Percentiles rank a stretch among this genome's conserved stretches.
Evolutionary conservation across 495 filamentous ascomycete genomes (phyloP).

Genomic region (Aspergillus nidulans): DNA sequence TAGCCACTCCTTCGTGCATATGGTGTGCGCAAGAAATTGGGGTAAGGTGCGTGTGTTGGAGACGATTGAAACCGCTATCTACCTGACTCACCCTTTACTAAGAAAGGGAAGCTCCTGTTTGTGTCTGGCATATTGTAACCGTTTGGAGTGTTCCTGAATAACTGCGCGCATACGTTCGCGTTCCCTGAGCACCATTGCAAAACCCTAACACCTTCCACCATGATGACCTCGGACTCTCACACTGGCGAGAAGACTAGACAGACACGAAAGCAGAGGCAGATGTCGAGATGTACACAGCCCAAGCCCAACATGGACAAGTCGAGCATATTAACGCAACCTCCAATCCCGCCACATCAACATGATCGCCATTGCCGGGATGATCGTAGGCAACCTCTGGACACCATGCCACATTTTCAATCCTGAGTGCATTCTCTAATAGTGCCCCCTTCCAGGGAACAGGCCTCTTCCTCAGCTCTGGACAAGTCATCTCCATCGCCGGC

Average conservation of each 20-base stretch:
- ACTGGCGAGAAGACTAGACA: background rate
- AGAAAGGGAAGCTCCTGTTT: too few species aligned
- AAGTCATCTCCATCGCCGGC: constrained; percentile 56
- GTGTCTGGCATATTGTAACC: too few species aligned
- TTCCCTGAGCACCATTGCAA: too few species aligned
- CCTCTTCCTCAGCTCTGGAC: constrained; percentile 65
- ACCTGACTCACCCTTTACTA: too few species aligned
- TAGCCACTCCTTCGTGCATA: background rate
- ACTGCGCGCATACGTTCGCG: too few species aligned
- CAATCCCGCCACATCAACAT: constrained; percentile 38
- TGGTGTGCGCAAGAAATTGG: background rate
- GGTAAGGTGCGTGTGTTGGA: background rate
- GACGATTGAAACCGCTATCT: too few species aligned
- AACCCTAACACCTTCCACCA: too few species aligned
- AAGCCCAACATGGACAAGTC: background rate
- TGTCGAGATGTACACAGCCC: too few species aligned
- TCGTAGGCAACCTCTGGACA: background rate
- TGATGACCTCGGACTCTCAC: too few species aligned
- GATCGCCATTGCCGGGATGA: constrained; percentile 44
- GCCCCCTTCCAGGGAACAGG: constrained; percentile 48
- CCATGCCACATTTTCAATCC: too few species aligned
- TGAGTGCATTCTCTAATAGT: too few species aligned
- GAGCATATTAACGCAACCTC: constrained; percentile 14
- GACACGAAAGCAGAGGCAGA: background rate
- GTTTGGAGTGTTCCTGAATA: too few species aligned